These are phyloP conservation scores for Schizophyllum commune DNA, from an alignment of 1,284 basidiomycete genomes.

Conservation along the genomic window DNA sequence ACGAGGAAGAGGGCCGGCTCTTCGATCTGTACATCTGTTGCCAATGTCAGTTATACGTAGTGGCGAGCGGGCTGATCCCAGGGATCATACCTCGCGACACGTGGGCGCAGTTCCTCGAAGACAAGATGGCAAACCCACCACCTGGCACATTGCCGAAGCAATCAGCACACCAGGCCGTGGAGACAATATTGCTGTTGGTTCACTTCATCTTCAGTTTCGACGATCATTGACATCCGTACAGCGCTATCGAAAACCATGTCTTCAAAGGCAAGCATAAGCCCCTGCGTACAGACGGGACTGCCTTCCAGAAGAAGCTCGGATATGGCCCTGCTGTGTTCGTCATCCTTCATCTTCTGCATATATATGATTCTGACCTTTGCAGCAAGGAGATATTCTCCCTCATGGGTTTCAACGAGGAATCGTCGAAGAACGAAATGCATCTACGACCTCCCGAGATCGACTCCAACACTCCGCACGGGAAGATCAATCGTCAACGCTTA, in stretches of 20 bases:
- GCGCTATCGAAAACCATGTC: conserved; percentile 64
- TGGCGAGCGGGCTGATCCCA: conserved; percentile 61
- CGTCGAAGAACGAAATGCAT: conserved; percentile 28
- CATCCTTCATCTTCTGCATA: conserved; percentile 7
- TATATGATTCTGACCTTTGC: conserved; percentile 3
- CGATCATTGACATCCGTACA: conserved; percentile 19
- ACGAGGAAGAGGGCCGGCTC: conserved; percentile 44
- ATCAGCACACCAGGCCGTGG: conserved; percentile 47
- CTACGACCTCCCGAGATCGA: conserved; percentile 53
- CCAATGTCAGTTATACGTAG: conserved; percentile 67
- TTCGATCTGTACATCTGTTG: conserved; percentile 76
- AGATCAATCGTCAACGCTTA: conserved; percentile 47
- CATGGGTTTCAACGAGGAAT: conserved; percentile 47
- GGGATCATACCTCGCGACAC: conserved; percentile 57
- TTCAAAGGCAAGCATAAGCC: conserved; percentile 61
- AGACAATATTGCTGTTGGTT: conserved; percentile 61
- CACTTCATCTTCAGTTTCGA: neutral
- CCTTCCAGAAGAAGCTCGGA: conserved; percentile 58
- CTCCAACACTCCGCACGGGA: conserved; percentile 33
- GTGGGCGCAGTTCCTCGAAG: conserved; percentile 34
- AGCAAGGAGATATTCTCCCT: conserved; percentile 49
- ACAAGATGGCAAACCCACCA: conserved; percentile 37
- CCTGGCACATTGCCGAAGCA: conserved; percentile 38
- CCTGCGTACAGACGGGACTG: conserved; percentile 43
- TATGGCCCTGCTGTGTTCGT: conserved; percentile 57